A percentile compares a stretch with the other conserved stretches of the same genome.
Conservation (phyloP, 106 monocot genomes). For the Vanilla planifolia region DNA sequence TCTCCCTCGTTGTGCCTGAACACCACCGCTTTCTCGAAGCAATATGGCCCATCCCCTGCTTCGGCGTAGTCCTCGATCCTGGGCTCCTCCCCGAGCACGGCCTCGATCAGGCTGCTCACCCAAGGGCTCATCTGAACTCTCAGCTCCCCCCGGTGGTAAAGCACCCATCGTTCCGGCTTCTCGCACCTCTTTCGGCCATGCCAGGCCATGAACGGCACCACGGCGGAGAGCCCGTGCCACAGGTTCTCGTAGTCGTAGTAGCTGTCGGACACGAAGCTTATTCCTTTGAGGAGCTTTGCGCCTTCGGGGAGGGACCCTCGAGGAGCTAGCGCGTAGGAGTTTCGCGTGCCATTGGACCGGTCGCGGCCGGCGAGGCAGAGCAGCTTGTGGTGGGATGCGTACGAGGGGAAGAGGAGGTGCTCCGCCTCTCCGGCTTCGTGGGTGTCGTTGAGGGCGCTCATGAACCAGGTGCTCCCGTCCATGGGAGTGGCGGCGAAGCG, state of each 20-base stretch:
- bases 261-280: slow-evolving; percentile 68
- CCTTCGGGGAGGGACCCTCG: slow-evolving; percentile 39
- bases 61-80: slow-evolving; percentile 23
- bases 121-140: slow-evolving; percentile 38
- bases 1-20: slow-evolving; percentile 35
- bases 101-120: slow-evolving; percentile 28
- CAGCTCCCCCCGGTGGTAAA: slow-evolving; percentile 72
- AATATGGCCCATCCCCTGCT: slow-evolving; percentile 13
- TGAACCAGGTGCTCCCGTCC: slow-evolving; percentile 64
- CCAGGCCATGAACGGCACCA: slow-evolving; percentile 56
- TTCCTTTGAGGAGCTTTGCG: slow-evolving; percentile 36
- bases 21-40: slow-evolving; percentile 54
- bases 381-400: slow-evolving; percentile 24
- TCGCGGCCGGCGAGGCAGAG: slow-evolving; percentile 50
- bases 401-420: slow-evolving; percentile 64
- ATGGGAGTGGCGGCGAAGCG: slow-evolving; percentile 16
- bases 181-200: slow-evolving; percentile 26
- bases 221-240: slow-evolving; percentile 57
- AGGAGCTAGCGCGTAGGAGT: slow-evolving; percentile 52
- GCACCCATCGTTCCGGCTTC: slow-evolving; percentile 51
- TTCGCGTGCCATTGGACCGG: slow-evolving; percentile 41
- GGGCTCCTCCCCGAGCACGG: slow-evolving; percentile 23
- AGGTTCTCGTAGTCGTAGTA: slow-evolving; percentile 54
- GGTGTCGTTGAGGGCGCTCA: slow-evolving; percentile 65
- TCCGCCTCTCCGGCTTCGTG: slow-evolving; percentile 19